Percentiles rank a stretch among this genome's conserved stretches.
These are phyloP conservation scores for Penicillium arizonense DNA, from an alignment of 495 filamentous ascomycete species.

Conservation along the genomic window DNA sequence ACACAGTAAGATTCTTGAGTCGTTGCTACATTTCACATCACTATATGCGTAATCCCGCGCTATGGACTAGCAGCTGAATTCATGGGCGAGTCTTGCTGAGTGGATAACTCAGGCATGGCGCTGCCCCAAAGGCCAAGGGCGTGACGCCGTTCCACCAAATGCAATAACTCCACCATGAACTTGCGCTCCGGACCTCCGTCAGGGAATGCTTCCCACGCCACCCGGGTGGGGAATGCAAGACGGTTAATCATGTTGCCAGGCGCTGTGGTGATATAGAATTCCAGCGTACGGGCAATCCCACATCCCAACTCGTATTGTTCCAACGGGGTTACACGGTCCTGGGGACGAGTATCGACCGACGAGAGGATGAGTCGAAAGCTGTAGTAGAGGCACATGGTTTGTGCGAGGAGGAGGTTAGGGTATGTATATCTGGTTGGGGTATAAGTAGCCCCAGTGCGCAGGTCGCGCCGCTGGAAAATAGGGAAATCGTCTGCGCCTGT, in stretches of 20 bases:
- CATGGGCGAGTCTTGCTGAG: slow-evolving; percentile 24
- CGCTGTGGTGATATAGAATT: slow-evolving; percentile 40
- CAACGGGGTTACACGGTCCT: slow-evolving; percentile 29
- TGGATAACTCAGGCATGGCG: slow-evolving; percentile 40
- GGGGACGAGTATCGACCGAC: slow-evolving; percentile 34
- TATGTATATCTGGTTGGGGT: slow-evolving; percentile 36
- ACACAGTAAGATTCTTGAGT: background rate
- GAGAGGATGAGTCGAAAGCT: slow-evolving; percentile 37
- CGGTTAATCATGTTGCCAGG: slow-evolving; percentile 50
- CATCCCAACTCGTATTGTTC: slow-evolving; percentile 43
- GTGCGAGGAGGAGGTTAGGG: slow-evolving; percentile 40
- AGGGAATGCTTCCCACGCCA: slow-evolving; percentile 45
- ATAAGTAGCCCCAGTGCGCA: slow-evolving; percentile 38
- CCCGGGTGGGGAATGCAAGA: slow-evolving; percentile 41
- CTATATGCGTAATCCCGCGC: background rate
- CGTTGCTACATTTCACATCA: background rate
- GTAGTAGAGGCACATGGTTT: slow-evolving; percentile 46
- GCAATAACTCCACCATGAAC: slow-evolving; percentile 38
- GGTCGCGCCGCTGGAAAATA: slow-evolving; percentile 37
- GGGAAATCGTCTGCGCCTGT: slow-evolving; percentile 30
- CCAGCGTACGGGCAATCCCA: slow-evolving; percentile 40
- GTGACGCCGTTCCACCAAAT: slow-evolving; percentile 42
- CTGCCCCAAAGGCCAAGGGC: slow-evolving; percentile 41
- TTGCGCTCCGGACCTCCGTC: slow-evolving; percentile 35
- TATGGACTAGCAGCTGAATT: slow-evolving; percentile 6